Evolutionary conservation across 768 basidiomycete species (phyloP).

Genomic region (Sporobolomyces phaffii): DNA sequence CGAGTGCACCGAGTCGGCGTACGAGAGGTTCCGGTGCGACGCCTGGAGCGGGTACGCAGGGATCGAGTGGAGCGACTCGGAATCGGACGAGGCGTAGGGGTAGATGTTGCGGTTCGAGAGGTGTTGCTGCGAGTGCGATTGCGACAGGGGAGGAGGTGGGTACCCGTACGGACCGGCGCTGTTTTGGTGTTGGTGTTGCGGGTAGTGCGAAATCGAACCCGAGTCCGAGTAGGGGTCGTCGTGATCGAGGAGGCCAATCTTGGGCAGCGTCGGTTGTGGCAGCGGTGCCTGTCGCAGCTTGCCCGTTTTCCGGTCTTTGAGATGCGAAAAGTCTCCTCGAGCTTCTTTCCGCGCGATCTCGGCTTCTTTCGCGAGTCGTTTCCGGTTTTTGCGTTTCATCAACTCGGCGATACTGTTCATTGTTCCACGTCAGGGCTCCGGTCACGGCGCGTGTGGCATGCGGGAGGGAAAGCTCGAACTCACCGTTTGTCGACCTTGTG

Average conservation of each 20-base stretch:
- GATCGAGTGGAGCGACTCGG: slow-evolving; percentile 17
- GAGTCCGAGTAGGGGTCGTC: slow-evolving; percentile 29
- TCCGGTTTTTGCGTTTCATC: slow-evolving; percentile 83
- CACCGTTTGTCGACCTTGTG: slow-evolving; percentile 95
- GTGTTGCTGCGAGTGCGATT: background rate
- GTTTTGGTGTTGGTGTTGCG: background rate
- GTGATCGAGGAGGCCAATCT: slow-evolving; percentile 76
- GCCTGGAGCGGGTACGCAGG: background rate
- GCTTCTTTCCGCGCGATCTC: slow-evolving; percentile 85
- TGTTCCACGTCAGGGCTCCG: background rate
- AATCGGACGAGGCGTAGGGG: slow-evolving; percentile 16
- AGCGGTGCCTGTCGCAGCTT: slow-evolving; percentile 69
- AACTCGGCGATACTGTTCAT: slow-evolving; percentile 77
- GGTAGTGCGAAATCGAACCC: slow-evolving; percentile 7
- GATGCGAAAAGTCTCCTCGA: slow-evolving; percentile 77
- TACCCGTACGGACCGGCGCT: background rate
- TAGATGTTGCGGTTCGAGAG: slow-evolving; percentile 5
- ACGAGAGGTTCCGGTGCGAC: background rate
- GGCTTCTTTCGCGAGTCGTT: slow-evolving; percentile 72
- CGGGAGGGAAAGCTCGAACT: slow-evolving; percentile 6
- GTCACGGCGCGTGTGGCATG: no score
- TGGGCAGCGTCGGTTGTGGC: slow-evolving; percentile 91
- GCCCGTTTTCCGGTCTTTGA: slow-evolving; percentile 82
- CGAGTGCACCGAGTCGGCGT: slow-evolving; percentile 26
- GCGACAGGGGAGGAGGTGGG: background rate